phyloP scores from a whole-genome alignment of 2,329 filamentous ascomycete species.

The Penicillium sp. region DNA sequence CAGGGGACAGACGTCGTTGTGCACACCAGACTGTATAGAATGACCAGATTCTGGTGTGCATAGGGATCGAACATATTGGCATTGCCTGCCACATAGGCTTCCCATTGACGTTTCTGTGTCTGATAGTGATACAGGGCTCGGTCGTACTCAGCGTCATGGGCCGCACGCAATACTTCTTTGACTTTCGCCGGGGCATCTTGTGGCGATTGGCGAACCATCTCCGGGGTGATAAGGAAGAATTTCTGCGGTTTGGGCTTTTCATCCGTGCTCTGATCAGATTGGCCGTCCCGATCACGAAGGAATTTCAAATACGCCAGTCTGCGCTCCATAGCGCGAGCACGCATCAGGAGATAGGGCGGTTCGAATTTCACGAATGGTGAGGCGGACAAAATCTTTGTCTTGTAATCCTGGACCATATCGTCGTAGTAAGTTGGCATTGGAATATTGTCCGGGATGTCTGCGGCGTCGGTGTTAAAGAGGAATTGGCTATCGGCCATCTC shows the following conservation, averaged over 20 bases:
- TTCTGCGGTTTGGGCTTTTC: constrained; percentile 64
- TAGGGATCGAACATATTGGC: constrained; percentile 89
- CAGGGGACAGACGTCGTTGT: constrained; percentile 92
- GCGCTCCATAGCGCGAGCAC: constrained; percentile 84
- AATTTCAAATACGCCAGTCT: constrained; percentile 76
- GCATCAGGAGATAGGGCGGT: constrained; percentile 88
- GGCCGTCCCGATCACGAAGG: constrained; percentile 66
- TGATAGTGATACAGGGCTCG: constrained; percentile 90
- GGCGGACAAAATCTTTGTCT: constrained; percentile 88
- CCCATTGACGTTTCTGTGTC: constrained; percentile 94
- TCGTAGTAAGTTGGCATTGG: constrained; percentile 91
- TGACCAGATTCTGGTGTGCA: constrained; percentile 92
- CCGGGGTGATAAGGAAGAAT: constrained; percentile 87
- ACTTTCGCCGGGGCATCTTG: constrained; percentile 79
- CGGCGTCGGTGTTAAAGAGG: constrained; percentile 19
- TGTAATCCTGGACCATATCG: constrained; percentile 88
- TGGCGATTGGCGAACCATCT: constrained; percentile 86
- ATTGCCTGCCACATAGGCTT: constrained; percentile 86
- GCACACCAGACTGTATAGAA: constrained; percentile 89
- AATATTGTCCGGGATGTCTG: constrained; percentile 68
- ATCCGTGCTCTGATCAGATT: constrained; percentile 46
- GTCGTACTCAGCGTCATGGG: constrained; percentile 95
- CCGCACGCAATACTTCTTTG: constrained; percentile 88
- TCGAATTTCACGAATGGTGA: constrained; percentile 96
- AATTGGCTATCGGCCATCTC: constrained; percentile 19